Evolutionary conservation across 2,329 filamentous ascomycete genomes (phyloP).

Genomic region (Colletotrichum salicis): DNA sequence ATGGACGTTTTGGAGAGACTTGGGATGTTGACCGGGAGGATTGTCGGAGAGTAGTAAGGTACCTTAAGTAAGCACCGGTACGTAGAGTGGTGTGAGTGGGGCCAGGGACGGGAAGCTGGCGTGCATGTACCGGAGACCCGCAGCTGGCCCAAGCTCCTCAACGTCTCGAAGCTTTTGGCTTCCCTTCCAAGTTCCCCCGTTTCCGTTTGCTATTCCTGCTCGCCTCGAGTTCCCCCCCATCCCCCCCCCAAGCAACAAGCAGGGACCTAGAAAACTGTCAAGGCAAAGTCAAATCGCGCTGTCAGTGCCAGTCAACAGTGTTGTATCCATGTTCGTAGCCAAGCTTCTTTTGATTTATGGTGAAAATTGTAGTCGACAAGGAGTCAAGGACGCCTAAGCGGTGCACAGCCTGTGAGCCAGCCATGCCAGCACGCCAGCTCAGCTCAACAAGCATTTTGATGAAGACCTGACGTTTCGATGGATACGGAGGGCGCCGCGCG

Average conservation of each 20-base stretch:
- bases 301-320: neutral
- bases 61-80: neutral
- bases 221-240: slow-evolving; percentile 1
- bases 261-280: neutral
- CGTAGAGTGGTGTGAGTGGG: slow-evolving; percentile 11
- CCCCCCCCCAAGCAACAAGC: neutral
- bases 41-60: neutral
- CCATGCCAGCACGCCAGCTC: neutral
- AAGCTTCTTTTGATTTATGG: neutral
- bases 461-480: neutral
- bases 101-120: slow-evolving; percentile 14
- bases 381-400: neutral
- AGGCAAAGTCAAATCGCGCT: neutral
- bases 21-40: neutral
- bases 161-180: slow-evolving; percentile 35
- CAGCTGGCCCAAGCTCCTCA: slow-evolving; percentile 38
- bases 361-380: neutral
- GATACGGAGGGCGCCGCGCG: neutral
- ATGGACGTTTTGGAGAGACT: neutral
- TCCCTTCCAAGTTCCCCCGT: neutral
- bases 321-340: neutral
- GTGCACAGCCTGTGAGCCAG: neutral
- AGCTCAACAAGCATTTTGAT: slow-evolving; percentile 30
- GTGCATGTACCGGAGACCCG: neutral
- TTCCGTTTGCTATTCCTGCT: neutral